A percentile compares a stretch with the other conserved stretches of the same genome.
phyloP scores from a whole-genome alignment of 2,329 filamentous ascomycete genomes.

The Pseudohalonectria lignicola region DNA sequence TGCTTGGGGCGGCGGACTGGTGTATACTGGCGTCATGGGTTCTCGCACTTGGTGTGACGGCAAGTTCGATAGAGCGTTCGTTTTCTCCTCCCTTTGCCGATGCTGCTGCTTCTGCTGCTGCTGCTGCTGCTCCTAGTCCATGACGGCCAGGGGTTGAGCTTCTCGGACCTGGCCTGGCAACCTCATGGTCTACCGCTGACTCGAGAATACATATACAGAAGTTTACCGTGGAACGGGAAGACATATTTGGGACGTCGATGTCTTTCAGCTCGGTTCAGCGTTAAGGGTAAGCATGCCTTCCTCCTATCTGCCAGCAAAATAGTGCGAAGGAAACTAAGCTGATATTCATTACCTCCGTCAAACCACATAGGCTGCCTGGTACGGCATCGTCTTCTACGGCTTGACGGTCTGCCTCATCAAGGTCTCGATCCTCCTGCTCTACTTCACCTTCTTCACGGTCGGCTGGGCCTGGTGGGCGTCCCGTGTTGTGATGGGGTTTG shows the following conservation, averaged over 20 bases:
- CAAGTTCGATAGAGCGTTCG: not conserved
- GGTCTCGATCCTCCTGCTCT: slow-evolving; percentile 16
- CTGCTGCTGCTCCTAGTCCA: too few species aligned
- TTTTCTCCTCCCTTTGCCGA: too few species aligned
- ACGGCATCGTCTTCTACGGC: slow-evolving; percentile 15
- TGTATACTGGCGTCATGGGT: slow-evolving; percentile 1
- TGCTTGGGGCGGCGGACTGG: slow-evolving; percentile 1
- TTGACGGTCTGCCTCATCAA: slow-evolving; percentile 16
- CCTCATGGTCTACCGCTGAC: not conserved
- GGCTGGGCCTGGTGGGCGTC: slow-evolving; percentile 18
- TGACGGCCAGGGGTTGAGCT: too few species aligned
- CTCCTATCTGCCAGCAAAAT: not conserved
- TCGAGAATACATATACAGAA: too few species aligned
- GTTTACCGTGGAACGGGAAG: not conserved
- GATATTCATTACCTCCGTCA: too few species aligned
- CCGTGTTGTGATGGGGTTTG: slow-evolving; percentile 12
- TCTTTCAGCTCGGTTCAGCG: not conserved
- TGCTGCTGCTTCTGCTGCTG: not conserved
- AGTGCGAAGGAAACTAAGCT: slow-evolving; percentile 7
- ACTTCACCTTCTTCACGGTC: slow-evolving; percentile 16
- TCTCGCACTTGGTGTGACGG: not conserved
- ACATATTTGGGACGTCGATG: slow-evolving; percentile 3
- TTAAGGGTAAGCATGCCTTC: not conserved
- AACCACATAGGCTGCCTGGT: slow-evolving; percentile 15
- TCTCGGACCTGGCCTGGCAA: too few species aligned